These are phyloP conservation scores for Letharia lupina DNA, from an alignment of 495 filamentous ascomycete species.

Conservation along the genomic window DNA sequence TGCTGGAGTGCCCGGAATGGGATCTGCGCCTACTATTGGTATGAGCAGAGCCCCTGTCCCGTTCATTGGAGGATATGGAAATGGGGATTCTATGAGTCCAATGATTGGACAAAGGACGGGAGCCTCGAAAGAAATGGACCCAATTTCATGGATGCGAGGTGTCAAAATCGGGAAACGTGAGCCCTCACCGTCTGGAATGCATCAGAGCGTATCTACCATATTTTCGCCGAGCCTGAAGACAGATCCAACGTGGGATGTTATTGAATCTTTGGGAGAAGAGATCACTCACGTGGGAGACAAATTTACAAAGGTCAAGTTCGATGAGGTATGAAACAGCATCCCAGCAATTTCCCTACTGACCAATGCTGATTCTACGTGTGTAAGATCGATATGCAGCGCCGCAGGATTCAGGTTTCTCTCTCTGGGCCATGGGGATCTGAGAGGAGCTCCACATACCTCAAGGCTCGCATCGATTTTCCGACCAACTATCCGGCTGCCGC, in stretches of 20 bases:
- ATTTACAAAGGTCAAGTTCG: conserved; percentile 77
- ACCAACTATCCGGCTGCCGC: conserved; percentile 60
- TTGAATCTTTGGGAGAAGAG: conserved; percentile 78
- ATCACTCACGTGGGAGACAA: conserved; percentile 75
- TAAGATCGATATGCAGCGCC: conserved; percentile 53
- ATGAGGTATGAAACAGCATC: conserved; percentile 47
- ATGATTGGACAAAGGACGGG: conserved; percentile 52
- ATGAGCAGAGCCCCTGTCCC: conserved; percentile 46
- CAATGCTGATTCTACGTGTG: conserved; percentile 1
- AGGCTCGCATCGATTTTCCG: conserved; percentile 73
- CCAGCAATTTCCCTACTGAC: background rate
- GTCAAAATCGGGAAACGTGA: conserved; percentile 69
- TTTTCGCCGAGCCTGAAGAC: conserved; percentile 19
- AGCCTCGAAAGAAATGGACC: conserved; percentile 53
- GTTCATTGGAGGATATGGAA: conserved; percentile 35
- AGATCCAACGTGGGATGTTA: conserved; percentile 57
- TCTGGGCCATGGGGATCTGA: conserved; percentile 79
- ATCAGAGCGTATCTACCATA: conserved; percentile 22
- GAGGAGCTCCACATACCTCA: conserved; percentile 63
- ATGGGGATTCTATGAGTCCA: conserved; percentile 40
- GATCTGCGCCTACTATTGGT: conserved; percentile 33
- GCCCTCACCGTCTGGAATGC: conserved; percentile 27
- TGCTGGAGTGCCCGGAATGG: conserved; percentile 14
- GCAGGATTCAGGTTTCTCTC: conserved; percentile 65
- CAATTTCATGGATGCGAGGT: conserved; percentile 89